These are phyloP conservation scores for Trichoderma sp. DNA, from an alignment of 2,329 filamentous ascomycete genomes.

Conservation along the genomic window DNA sequence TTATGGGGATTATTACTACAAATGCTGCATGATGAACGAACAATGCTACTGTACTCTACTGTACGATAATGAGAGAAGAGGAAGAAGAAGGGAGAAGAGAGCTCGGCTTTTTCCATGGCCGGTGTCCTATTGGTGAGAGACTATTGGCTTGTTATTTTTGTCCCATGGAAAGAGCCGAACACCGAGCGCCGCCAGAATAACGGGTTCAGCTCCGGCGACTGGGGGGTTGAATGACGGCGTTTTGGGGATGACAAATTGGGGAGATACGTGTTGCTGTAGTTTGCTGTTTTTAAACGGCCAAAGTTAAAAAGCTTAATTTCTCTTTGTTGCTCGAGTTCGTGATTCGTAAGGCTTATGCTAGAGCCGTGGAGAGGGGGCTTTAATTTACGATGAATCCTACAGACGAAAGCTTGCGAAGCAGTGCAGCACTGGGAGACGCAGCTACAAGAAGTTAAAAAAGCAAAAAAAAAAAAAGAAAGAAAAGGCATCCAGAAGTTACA, in stretches of 20 bases:
- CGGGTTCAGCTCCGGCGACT: background rate
- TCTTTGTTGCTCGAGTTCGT: background rate
- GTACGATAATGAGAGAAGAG: background rate
- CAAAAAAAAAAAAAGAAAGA: background rate
- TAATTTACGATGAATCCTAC: background rate
- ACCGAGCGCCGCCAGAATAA: background rate
- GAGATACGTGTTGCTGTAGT: background rate
- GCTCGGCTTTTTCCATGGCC: background rate
- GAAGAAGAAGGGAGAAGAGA: background rate
- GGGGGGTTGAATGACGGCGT: background rate
- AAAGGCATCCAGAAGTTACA: background rate
- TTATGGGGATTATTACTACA: background rate
- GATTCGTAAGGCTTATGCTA: background rate
- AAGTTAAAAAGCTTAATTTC: conserved; percentile 2
- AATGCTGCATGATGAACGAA: no score
- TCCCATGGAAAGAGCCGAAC: background rate
- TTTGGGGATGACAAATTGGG: background rate
- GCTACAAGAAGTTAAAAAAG: background rate
- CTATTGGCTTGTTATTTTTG: background rate
- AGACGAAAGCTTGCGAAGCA: background rate
- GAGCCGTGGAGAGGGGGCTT: background rate
- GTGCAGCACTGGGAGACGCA: background rate
- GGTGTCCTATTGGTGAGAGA: background rate
- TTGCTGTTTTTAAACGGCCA: background rate
- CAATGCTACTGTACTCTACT: no score